A percentile compares a stretch with the other conserved stretches of the same genome.
These are phyloP conservation scores for Ceriops tagal DNA, from an alignment of 345 rosid species.

Conservation along the genomic window DNA sequence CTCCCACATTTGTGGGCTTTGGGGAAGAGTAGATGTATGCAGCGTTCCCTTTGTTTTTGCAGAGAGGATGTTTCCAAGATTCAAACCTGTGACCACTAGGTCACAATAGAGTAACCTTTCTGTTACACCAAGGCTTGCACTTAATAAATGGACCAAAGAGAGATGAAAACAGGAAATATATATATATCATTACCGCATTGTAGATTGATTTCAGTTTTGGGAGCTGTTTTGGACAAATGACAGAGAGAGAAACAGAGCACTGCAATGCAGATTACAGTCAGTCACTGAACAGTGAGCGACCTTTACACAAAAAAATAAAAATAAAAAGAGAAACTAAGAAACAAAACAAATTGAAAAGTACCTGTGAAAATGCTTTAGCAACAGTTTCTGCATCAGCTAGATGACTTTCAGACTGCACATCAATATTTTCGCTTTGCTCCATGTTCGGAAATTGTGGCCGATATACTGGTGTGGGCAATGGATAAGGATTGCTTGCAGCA, in stretches of 20 bases:
- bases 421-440: slow-evolving; percentile 60
- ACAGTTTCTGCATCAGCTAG: slow-evolving; percentile 87
- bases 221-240: slow-evolving; percentile 91
- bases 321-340: background rate
- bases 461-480: slow-evolving; percentile 93
- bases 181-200: slow-evolving; percentile 51
- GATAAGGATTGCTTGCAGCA: slow-evolving; percentile 87
- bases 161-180: background rate
- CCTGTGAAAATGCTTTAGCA: slow-evolving; percentile 76
- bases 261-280: slow-evolving; percentile 42
- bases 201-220: slow-evolving; percentile 74
- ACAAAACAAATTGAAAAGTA: slow-evolving; percentile 22
- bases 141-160: background rate
- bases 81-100: too few relatives aligned
- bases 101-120: background rate
- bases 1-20: too few relatives aligned
- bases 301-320: slow-evolving; percentile 9
- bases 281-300: slow-evolving; percentile 14
- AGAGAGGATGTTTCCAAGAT: too few relatives aligned
- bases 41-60: too few relatives aligned
- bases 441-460: slow-evolving; percentile 62
- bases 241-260: slow-evolving; percentile 78
- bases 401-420: slow-evolving; percentile 57
- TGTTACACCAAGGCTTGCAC: too few relatives aligned
- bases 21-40: too few relatives aligned